Percentiles rank a stretch among this genome's conserved stretches.
phyloP scores from a whole-genome alignment of 2,329 filamentous ascomycete genomes.

The Fusarium siculi region DNA sequence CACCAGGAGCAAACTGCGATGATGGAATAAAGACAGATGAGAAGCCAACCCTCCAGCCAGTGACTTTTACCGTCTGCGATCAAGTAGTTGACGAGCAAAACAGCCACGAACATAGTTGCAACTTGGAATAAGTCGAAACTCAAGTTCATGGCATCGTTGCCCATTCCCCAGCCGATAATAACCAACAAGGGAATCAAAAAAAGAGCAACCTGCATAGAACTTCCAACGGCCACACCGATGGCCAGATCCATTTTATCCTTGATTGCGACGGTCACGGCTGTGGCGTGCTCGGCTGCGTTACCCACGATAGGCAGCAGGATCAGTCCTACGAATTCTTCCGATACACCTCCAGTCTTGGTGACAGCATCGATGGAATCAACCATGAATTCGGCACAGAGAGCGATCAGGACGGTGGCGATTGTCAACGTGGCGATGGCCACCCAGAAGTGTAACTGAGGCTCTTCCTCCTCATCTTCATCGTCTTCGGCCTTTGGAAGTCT shows the following conservation, averaged over 20 bases:
- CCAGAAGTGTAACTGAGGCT: conserved; percentile 76
- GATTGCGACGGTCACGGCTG: conserved; percentile 80
- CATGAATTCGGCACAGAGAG: conserved; percentile 83
- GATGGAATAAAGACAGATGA: conserved; percentile 83
- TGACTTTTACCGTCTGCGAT: conserved; percentile 86
- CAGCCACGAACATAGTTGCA: conserved; percentile 83
- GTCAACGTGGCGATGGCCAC: conserved; percentile 79
- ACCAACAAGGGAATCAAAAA: conserved; percentile 83
- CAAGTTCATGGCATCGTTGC: conserved; percentile 77
- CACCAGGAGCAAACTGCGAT: conserved; percentile 76
- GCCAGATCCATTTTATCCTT: conserved; percentile 90
- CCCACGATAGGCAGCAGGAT: conserved; percentile 87
- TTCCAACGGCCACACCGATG: conserved; percentile 83
- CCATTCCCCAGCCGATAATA: conserved; percentile 82
- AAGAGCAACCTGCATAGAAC: conserved; percentile 82
- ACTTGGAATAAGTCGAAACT: conserved; percentile 92
- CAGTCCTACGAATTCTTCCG: conserved; percentile 80
- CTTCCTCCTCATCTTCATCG: conserved; percentile 75
- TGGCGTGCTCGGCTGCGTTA: conserved; percentile 84
- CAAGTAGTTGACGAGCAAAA: conserved; percentile 86
- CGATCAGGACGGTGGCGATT: conserved; percentile 81
- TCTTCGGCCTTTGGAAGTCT: conserved; percentile 49
- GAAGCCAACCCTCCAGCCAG: conserved; percentile 80
- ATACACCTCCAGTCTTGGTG: conserved; percentile 68
- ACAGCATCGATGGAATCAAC: conserved; percentile 78